phyloP scores from a whole-genome alignment of 2,329 filamentous ascomycete genomes.

The Herpotrichia juniperi region DNA sequence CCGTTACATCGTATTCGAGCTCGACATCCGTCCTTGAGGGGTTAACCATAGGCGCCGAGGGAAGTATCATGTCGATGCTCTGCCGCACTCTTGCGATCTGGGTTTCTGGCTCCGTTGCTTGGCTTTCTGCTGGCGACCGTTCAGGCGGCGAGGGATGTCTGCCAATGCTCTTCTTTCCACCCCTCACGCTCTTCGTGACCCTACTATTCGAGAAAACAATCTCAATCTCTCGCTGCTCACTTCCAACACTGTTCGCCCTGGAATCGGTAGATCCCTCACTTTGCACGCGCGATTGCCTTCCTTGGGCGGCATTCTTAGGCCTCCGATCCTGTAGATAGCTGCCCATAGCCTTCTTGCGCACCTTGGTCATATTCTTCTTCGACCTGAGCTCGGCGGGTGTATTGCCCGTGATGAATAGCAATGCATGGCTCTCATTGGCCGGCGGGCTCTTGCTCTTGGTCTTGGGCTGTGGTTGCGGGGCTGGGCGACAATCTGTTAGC shows the following conservation, averaged over 20 bases:
- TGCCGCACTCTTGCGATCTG: slow-evolving; percentile 12
- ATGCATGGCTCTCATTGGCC: slow-evolving; percentile 14
- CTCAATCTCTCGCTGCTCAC: slow-evolving; percentile 13
- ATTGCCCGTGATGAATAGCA: slow-evolving; percentile 41
- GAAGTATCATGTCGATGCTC: slow-evolving; percentile 20
- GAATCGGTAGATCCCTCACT: slow-evolving; percentile 28
- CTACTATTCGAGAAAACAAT: slow-evolving; percentile 14
- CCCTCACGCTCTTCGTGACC: slow-evolving; percentile 10
- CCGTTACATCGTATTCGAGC: slow-evolving; percentile 26
- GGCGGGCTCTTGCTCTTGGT: slow-evolving; percentile 19
- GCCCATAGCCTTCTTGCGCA: slow-evolving; percentile 45
- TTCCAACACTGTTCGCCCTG: slow-evolving; percentile 18
- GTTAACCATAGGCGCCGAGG: slow-evolving; percentile 27
- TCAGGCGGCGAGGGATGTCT: slow-evolving; percentile 10
- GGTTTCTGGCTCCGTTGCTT: slow-evolving; percentile 6
- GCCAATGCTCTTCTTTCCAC: neutral
- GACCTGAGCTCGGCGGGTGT: slow-evolving; percentile 39
- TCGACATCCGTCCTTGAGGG: slow-evolving; percentile 15
- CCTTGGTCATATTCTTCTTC: slow-evolving; percentile 36
- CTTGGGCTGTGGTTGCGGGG: slow-evolving; percentile 14
- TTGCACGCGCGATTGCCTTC: slow-evolving; percentile 9
- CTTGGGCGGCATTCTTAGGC: slow-evolving; percentile 4
- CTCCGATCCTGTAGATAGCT: slow-evolving; percentile 33
- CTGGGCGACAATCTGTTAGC: slow-evolving; percentile 14
- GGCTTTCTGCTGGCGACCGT: slow-evolving; percentile 7